These are phyloP conservation scores for Chaetomiaceae sp. DNA, from an alignment of 2,329 filamentous ascomycete genomes.

Conservation along the genomic window DNA sequence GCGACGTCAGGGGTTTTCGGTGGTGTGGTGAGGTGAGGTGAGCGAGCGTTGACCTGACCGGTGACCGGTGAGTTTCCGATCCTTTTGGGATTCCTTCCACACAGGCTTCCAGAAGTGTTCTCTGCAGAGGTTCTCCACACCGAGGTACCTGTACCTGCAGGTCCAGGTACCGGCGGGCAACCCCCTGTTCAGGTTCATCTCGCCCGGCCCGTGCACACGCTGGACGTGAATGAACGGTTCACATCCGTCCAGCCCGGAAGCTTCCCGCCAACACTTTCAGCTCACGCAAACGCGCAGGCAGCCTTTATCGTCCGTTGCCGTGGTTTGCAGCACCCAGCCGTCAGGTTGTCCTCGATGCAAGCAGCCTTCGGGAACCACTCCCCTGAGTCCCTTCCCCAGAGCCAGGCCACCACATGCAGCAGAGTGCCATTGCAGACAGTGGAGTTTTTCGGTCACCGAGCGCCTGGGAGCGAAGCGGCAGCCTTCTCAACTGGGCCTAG, in stretches of 20 bases:
- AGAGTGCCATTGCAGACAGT: constrained; percentile 2
- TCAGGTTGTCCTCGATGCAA: not conserved
- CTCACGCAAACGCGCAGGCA: not conserved
- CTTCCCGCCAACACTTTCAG: not conserved
- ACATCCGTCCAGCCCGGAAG: not conserved
- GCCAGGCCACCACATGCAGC: not conserved
- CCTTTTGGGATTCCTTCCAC: constrained; percentile 2
- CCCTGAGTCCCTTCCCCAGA: not conserved
- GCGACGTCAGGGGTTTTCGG: constrained; percentile 5
- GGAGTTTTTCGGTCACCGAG: constrained; percentile 5
- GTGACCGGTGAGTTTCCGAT: not conserved
- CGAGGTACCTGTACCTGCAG: constrained; percentile 7
- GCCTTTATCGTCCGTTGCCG: not conserved
- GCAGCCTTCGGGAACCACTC: not conserved
- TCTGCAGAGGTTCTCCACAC: constrained; percentile 1
- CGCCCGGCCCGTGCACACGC: constrained; percentile 4
- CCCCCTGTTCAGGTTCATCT: constrained; percentile 6
- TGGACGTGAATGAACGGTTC: not conserved
- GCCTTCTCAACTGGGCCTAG: constrained; percentile 17
- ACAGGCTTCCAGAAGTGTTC: constrained; percentile 13
- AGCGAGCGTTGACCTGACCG: not conserved
- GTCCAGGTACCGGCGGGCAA: not conserved
- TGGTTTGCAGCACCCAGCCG: not conserved
- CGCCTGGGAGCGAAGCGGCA: not conserved
- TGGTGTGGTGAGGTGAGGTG: constrained; percentile 1